Base-by-base conservation (phyloP, 2,329 filamentous ascomycete genomes). In the Gliomastix tumulicola region DNA sequence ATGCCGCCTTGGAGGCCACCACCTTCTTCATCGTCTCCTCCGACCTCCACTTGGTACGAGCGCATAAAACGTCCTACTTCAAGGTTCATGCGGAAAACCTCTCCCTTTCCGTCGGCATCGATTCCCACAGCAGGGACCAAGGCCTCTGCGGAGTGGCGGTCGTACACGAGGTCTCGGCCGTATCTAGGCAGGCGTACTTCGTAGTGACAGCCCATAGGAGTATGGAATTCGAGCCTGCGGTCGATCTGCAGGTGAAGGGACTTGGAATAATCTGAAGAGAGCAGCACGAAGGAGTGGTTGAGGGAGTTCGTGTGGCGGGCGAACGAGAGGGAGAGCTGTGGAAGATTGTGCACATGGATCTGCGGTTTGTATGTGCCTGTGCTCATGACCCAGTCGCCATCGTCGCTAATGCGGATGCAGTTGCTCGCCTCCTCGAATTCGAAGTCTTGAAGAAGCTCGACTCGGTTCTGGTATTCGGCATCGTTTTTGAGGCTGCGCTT, bases 301-400 rank as follows among this genome's bases (percentile, higher is more conserved):
- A 97, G 73, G 8, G 86, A 83, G 45, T 86, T 84, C 2, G 94
- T 98, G 60, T 98, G 92, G 38, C 92, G 82, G 22, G 88, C 79
- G 60, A 84, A 98, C 8, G 89, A 95, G n/a, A 98, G 75, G 9
- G 90, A 90, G 17, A 97, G 73, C 55, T 97, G 88, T 25, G 89
- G 84, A 6, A 97, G 77, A 55, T 94, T 88, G 62, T 98, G 94
- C n/a, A 87, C 84, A 55, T 97, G 92, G 41, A 97, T 94, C 42
- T 64, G 60, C 34, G 62, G 68, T 59, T 71, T 77, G 59, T 79
- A 82, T 37, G 77, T 82, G 66, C 88, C 88, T 36, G 89, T 94
- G 52, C 86, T 94, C 86, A 96, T 92, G 28, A 92, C 79, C 89
- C 92, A 98, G 56, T 97, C 83, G 34, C 90, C 90, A 75, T 98